Conservation (phyloP, 306 rosid species). For the Betula pendula region DNA sequence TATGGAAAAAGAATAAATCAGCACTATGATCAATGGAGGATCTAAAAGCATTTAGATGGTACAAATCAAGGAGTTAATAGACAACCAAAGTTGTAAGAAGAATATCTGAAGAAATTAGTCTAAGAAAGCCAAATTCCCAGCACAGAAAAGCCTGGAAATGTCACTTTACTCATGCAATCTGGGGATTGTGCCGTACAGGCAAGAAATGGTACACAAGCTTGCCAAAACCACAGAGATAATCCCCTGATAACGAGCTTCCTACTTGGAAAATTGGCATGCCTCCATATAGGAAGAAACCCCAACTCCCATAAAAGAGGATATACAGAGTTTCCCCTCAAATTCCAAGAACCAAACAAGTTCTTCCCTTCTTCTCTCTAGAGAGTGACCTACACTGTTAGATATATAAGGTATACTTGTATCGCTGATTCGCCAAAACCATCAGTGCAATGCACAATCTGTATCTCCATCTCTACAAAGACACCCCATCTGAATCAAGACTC, state of each 20-base stretch:
- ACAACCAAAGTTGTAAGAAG: constrained; percentile 28
- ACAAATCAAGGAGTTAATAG: not conserved
- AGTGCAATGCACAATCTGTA: constrained; percentile 27
- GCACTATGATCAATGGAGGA: not conserved
- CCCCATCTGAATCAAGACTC: constrained; percentile 28
- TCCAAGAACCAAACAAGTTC: constrained; percentile 31
- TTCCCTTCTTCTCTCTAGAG: constrained; percentile 36
- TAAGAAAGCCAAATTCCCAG: constrained; percentile 44
- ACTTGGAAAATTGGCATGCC: constrained; percentile 36
- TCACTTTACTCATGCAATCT: constrained; percentile 27
- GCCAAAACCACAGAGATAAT: constrained; percentile 24
- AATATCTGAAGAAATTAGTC: constrained; percentile 32
- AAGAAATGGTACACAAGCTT: constrained; percentile 41
- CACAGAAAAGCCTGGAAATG: constrained; percentile 42
- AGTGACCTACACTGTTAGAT: constrained; percentile 34
- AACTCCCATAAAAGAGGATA: constrained; percentile 23
- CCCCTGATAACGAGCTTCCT: constrained; percentile 19
- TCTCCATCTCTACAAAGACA: constrained; percentile 18
- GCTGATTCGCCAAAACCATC: constrained; percentile 19
- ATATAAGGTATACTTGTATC: constrained; percentile 22
- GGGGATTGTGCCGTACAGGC: constrained; percentile 25
- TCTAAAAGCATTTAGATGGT: constrained; percentile 22
- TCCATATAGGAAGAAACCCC: constrained; percentile 27
- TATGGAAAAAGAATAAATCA: not conserved
- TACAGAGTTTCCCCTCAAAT: constrained; percentile 31